A percentile compares a stretch with the other conserved stretches of the same genome.
Conservation (phyloP, 1,139 yeast species). For the Magnusiomyces fungicola region DNA sequence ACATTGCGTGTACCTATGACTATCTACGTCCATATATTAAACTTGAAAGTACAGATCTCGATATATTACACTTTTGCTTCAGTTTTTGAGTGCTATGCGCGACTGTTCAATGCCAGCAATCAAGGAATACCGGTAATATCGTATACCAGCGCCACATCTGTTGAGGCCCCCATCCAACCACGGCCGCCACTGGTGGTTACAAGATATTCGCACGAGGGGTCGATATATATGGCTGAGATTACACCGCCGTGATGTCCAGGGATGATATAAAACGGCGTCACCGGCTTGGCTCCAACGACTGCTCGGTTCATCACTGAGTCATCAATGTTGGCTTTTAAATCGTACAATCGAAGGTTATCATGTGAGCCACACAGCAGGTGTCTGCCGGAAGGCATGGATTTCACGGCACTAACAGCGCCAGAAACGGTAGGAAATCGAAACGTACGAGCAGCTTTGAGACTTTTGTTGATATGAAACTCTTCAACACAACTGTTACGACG, state of each 20-base stretch:
- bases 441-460: constrained; percentile 44
- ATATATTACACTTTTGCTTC: too few species aligned
- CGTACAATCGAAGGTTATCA: constrained; percentile 84
- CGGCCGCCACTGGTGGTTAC: constrained; percentile 90
- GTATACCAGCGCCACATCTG: constrained; percentile 75
- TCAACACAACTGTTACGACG: constrained; percentile 86
- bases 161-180: constrained; percentile 84
- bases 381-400: constrained; percentile 72
- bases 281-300: constrained; percentile 21
- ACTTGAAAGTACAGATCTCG: too few species aligned
- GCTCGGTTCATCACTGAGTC: constrained; percentile 31
- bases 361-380: constrained; percentile 81
- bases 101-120: too few species aligned
- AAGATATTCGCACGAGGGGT: constrained; percentile 81
- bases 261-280: constrained; percentile 45
- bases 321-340: constrained; percentile 41
- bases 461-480: constrained; percentile 67
- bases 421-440: constrained; percentile 78
- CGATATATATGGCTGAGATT: constrained; percentile 58
- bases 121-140: constrained; percentile 41
- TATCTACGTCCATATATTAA: too few species aligned
- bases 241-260: constrained; percentile 65
- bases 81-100: too few species aligned
- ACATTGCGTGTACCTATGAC: too few species aligned
- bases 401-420: constrained; percentile 82